These are phyloP conservation scores for Apiospora rasikravindrae DNA, from an alignment of 2,329 filamentous ascomycete genomes.

Conservation along the genomic window DNA sequence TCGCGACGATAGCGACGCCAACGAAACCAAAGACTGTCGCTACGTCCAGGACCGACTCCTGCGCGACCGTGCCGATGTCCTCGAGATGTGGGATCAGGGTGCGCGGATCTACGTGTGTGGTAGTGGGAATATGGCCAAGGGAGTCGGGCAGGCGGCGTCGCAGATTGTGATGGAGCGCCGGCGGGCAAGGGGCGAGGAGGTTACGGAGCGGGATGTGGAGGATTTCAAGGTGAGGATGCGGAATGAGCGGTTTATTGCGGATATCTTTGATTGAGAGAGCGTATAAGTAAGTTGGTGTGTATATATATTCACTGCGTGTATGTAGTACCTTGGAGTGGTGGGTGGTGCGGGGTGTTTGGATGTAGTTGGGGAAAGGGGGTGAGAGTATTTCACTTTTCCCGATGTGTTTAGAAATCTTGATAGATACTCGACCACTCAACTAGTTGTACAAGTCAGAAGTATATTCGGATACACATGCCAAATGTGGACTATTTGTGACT, in stretches of 20 bases:
- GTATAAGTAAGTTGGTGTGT: no score
- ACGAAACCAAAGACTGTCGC: constrained; percentile 39
- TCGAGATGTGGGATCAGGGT: constrained; percentile 28
- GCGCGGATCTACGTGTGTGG: constrained; percentile 63
- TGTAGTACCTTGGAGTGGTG: no score
- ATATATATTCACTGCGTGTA: not conserved
- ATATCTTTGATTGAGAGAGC: constrained; percentile 38
- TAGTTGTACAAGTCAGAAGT: no score
- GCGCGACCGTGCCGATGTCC: constrained; percentile 27
- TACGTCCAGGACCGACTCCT: constrained; percentile 34
- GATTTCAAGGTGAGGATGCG: constrained; percentile 26
- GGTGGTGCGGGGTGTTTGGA: not conserved
- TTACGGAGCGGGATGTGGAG: constrained; percentile 30
- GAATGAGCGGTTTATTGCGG: constrained; percentile 43
- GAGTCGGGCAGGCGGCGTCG: constrained; percentile 39
- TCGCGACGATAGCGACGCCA: constrained; percentile 39
- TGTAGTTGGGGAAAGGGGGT: not conserved
- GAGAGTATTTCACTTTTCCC: not conserved
- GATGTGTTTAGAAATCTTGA: not conserved
- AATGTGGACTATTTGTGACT: no score
- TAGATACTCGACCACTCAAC: no score
- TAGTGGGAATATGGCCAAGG: constrained; percentile 44
- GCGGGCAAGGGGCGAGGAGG: constrained; percentile 22
- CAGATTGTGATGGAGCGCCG: constrained; percentile 34
- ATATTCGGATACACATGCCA: no score